Evolutionary conservation across 257 asterid species (phyloP).

Genomic region (Solanum chilense): DNA sequence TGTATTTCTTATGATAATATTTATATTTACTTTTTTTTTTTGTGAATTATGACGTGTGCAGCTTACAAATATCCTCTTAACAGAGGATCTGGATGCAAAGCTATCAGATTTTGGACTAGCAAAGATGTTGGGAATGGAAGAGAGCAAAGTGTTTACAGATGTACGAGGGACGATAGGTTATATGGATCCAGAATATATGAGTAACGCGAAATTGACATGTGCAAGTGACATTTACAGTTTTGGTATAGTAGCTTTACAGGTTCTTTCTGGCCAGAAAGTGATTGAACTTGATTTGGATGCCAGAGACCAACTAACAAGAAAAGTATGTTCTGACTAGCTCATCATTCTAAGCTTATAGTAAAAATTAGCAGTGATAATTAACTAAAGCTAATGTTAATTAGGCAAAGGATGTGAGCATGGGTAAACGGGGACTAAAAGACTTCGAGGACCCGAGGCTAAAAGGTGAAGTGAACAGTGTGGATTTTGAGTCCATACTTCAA

Average conservation of each 20-base stretch:
- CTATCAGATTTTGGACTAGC: slow-evolving; percentile 82
- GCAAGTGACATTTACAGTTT: slow-evolving; percentile 84
- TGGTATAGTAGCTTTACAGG: slow-evolving; percentile 70
- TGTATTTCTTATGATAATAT: background rate
- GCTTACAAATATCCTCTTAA: slow-evolving; percentile 78
- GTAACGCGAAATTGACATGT: slow-evolving; percentile 70
- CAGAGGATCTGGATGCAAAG: slow-evolving; percentile 49
- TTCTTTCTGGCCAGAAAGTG: slow-evolving; percentile 66
- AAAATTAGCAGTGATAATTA: background rate
- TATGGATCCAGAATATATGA: slow-evolving; percentile 92
- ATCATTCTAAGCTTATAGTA: background rate
- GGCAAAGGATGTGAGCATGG: slow-evolving; percentile 81
- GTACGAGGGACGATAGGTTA: slow-evolving; percentile 79
- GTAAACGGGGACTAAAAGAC: slow-evolving; percentile 48
- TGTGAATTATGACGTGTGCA: slow-evolving; percentile 4
- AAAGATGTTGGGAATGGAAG: slow-evolving; percentile 60
- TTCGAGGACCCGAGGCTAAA: slow-evolving; percentile 50
- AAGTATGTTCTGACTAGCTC: slow-evolving; percentile 21
- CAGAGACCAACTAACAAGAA: slow-evolving; percentile 71
- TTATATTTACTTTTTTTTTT: background rate
- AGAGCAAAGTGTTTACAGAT: slow-evolving; percentile 72
- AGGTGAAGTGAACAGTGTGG: slow-evolving; percentile 36
- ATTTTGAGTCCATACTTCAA: slow-evolving; percentile 67
- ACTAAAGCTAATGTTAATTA: background rate
- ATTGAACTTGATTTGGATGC: slow-evolving; percentile 67